Evolutionary conservation across 2,329 filamentous ascomycete genomes (phyloP).

Genomic region (Fusarium austroafricanum): DNA sequence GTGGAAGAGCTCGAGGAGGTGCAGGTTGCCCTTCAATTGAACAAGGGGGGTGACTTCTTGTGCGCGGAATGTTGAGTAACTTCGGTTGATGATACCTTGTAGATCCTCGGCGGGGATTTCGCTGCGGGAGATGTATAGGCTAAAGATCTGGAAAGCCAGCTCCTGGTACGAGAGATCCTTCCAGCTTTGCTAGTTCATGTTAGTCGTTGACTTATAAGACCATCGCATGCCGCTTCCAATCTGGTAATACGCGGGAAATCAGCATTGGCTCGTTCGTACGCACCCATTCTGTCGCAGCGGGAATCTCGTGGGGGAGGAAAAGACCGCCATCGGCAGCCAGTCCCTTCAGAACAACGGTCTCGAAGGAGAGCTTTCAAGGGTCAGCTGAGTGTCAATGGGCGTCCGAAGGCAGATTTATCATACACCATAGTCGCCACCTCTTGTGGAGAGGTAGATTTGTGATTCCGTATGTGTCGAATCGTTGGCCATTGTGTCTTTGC

Average conservation of each 20-base stretch:
- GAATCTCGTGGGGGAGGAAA: conserved; percentile 86
- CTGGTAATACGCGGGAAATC: accelerated
- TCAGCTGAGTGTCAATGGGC: conserved; percentile 4
- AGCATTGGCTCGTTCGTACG: conserved; percentile 58
- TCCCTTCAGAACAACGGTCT: conserved; percentile 87
- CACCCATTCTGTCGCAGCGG: conserved; percentile 69
- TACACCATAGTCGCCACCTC: conserved; percentile 46
- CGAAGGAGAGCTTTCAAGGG: conserved; percentile 76
- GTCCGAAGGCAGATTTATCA: accelerated
- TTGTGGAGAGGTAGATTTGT: conserved; percentile 45
- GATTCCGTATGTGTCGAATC: conserved; percentile 42
- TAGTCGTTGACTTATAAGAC: not conserved
- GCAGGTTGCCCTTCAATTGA: conserved; percentile 71
- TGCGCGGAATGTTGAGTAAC: conserved; percentile 88
- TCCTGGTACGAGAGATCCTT: conserved; percentile 82
- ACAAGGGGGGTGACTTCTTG: conserved; percentile 77
- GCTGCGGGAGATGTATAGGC: conserved; percentile 80
- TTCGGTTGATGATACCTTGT: conserved; percentile 80
- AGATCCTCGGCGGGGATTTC: conserved; percentile 70
- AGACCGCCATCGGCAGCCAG: conserved; percentile 85
- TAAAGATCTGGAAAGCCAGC: conserved; percentile 85
- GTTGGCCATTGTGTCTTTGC: conserved; percentile 37
- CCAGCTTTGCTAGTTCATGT: conserved; percentile 70
- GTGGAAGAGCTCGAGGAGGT: conserved; percentile 90
- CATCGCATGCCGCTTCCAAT: not conserved